Evolutionary conservation across 2,329 filamentous ascomycete species (phyloP).

Genomic region (Aspergillus fumigatiaffinis): DNA sequence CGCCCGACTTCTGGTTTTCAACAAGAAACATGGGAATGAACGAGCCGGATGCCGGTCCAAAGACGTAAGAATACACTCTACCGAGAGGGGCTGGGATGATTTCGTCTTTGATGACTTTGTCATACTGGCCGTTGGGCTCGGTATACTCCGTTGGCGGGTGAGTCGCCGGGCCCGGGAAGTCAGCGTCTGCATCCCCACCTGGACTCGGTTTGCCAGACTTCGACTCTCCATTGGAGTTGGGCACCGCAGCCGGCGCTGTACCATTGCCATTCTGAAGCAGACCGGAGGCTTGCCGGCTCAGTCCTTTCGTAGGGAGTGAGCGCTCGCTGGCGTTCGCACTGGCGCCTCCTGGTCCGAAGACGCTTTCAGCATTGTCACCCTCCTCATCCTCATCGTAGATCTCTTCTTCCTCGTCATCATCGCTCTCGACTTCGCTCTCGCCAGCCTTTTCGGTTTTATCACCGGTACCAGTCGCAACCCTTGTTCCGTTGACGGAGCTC

Average conservation of each 20-base stretch:
- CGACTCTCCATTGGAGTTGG: slow-evolving; percentile 27
- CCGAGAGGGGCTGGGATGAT: slow-evolving; percentile 81
- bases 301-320: slow-evolving; percentile 46
- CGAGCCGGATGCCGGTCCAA: slow-evolving; percentile 70
- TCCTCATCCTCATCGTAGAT: slow-evolving; percentile 52
- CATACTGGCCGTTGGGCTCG: slow-evolving; percentile 74
- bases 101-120: slow-evolving; percentile 81
- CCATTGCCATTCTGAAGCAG: slow-evolving; percentile 30
- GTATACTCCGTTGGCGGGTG: slow-evolving; percentile 84
- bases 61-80: slow-evolving; percentile 84
- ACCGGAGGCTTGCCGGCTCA: slow-evolving; percentile 69
- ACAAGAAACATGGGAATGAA: slow-evolving; percentile 87
- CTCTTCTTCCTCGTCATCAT: slow-evolving; percentile 71
- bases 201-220: slow-evolving; percentile 48
- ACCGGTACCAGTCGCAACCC: slow-evolving; percentile 72
- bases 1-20: slow-evolving; percentile 80
- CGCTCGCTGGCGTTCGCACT: slow-evolving; percentile 54
- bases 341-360: slow-evolving; percentile 52
- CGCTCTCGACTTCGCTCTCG: slow-evolving; percentile 69
- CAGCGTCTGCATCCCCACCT: slow-evolving; percentile 39
- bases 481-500: slow-evolving; percentile 85
- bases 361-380: slow-evolving; percentile 56
- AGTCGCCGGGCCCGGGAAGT: slow-evolving; percentile 79
- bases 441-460: slow-evolving; percentile 82
- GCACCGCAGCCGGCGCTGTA: slow-evolving; percentile 36